A percentile compares a stretch with the other conserved stretches of the same genome.
These are phyloP conservation scores for Fonsecaea erecta DNA, from an alignment of 2,329 filamentous ascomycete genomes.

Conservation along the genomic window DNA sequence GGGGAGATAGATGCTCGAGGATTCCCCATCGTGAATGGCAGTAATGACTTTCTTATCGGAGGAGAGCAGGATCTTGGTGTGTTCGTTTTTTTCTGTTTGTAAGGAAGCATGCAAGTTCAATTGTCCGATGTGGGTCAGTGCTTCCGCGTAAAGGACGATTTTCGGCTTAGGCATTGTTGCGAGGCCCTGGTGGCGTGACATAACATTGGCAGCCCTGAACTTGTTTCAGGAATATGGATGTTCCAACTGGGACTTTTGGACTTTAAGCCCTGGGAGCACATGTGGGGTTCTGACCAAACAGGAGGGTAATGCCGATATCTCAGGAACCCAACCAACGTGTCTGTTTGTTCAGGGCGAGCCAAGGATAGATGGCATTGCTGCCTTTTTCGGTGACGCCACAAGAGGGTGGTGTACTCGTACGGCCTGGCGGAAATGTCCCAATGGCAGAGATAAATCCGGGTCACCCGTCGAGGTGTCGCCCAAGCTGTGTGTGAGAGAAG, in stretches of 20 bases:
- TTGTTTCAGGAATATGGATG: neutral
- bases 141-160: conserved; percentile 61
- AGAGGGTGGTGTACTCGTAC: neutral
- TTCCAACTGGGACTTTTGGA: neutral
- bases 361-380: neutral
- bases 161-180: conserved; percentile 30
- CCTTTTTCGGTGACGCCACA: neutral
- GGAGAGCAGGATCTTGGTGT: conserved; percentile 52
- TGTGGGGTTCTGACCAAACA: neutral
- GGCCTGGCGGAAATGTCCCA: neutral
- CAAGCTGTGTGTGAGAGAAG: neutral
- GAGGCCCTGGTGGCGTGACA: neutral
- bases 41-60: conserved; percentile 51
- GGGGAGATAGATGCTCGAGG: conserved; percentile 53
- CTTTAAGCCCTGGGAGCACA: no score
- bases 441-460: neutral
- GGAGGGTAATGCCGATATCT: neutral
- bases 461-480: neutral
- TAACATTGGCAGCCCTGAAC: neutral
- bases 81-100: conserved; percentile 48
- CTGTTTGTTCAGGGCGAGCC: neutral
- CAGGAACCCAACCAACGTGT: neutral
- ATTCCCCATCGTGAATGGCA: conserved; percentile 53
- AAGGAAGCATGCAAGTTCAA: conserved; percentile 62
- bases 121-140: conserved; percentile 64